phyloP scores from a whole-genome alignment of 1,284 basidiomycete species.

The Leccinum pachyderme region DNA sequence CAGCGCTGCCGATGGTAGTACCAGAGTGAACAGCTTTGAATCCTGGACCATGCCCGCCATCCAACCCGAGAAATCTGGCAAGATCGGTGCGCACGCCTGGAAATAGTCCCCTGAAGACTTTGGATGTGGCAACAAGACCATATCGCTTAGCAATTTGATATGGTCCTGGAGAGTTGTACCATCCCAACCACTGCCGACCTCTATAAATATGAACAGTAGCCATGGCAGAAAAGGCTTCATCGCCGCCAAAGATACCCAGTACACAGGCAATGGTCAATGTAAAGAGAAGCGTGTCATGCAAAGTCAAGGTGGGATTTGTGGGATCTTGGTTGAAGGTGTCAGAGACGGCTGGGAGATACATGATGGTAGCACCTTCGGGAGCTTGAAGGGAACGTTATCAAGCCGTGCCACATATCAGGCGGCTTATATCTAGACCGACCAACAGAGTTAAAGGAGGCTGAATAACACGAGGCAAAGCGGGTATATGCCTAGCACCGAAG shows the following conservation, averaged over 20 bases:
- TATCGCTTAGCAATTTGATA: slow-evolving; percentile 30
- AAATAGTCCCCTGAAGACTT: slow-evolving; percentile 26
- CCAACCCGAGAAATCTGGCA: slow-evolving; percentile 24
- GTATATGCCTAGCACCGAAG: too few relatives aligned
- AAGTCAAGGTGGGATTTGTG: too few relatives aligned
- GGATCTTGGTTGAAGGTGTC: too few relatives aligned
- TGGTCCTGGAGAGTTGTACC: slow-evolving; percentile 34
- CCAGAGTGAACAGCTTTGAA: slow-evolving; percentile 18
- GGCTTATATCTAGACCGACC: too few relatives aligned
- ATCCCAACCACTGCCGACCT: slow-evolving; percentile 28
- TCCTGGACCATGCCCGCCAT: slow-evolving; percentile 24
- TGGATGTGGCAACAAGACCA: slow-evolving; percentile 24
- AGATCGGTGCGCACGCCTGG: slow-evolving; percentile 26
- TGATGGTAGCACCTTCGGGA: too few relatives aligned
- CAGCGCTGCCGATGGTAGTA: slow-evolving; percentile 19
- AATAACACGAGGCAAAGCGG: too few relatives aligned
- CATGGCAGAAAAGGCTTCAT: slow-evolving; percentile 35
- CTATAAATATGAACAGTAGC: slow-evolving; percentile 29
- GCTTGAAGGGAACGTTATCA: too few relatives aligned
- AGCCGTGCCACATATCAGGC: too few relatives aligned
- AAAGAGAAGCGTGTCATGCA: too few relatives aligned
- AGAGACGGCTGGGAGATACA: too few relatives aligned
- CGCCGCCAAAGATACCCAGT: slow-evolving; percentile 14
- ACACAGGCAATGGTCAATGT: too few relatives aligned
- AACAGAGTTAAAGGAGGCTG: too few relatives aligned